Evolutionary conservation across 768 basidiomycete species (phyloP).

Genomic region (Trametes sanguinea): DNA sequence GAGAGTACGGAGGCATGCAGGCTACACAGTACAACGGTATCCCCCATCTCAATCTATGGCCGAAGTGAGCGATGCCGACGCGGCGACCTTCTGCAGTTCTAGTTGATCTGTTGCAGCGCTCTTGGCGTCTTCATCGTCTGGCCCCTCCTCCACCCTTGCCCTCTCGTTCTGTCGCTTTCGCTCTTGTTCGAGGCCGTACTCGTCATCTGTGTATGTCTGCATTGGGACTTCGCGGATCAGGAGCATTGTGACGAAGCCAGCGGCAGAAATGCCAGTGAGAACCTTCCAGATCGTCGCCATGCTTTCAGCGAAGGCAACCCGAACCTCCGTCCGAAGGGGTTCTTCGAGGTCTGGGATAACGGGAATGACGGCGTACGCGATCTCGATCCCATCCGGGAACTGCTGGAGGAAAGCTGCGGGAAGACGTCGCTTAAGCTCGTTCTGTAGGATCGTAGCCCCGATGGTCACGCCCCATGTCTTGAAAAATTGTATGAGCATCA

Average conservation of each 20-base stretch:
- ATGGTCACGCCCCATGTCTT: slow-evolving; percentile 57
- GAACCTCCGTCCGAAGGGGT: slow-evolving; percentile 37
- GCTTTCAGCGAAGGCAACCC: slow-evolving; percentile 43
- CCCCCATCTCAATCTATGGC: too few relatives aligned
- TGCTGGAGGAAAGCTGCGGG: slow-evolving; percentile 39
- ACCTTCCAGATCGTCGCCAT: slow-evolving; percentile 45
- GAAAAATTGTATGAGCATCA: background rate
- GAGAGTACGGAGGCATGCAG: too few relatives aligned
- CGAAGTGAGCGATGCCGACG: background rate
- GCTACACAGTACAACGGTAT: too few relatives aligned
- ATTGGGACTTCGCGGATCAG: slow-evolving; percentile 35
- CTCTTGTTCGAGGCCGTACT: slow-evolving; percentile 15
- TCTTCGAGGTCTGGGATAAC: slow-evolving; percentile 38
- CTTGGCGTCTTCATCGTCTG: too few relatives aligned
- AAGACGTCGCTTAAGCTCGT: slow-evolving; percentile 44
- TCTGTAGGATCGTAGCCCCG: slow-evolving; percentile 52
- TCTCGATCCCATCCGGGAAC: slow-evolving; percentile 40
- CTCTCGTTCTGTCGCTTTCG: too few relatives aligned
- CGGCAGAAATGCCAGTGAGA: slow-evolving; percentile 41
- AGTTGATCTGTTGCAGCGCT: too few relatives aligned
- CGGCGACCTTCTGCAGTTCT: too few relatives aligned
- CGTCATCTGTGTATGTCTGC: slow-evolving; percentile 23
- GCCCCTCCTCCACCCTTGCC: too few relatives aligned
- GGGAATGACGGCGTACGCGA: slow-evolving; percentile 51
- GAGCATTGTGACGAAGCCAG: slow-evolving; percentile 39